A percentile compares a stretch with the other conserved stretches of the same genome.
phyloP scores from a whole-genome alignment of 2,329 filamentous ascomycete genomes.

The Basipetospora chlamydospora region DNA sequence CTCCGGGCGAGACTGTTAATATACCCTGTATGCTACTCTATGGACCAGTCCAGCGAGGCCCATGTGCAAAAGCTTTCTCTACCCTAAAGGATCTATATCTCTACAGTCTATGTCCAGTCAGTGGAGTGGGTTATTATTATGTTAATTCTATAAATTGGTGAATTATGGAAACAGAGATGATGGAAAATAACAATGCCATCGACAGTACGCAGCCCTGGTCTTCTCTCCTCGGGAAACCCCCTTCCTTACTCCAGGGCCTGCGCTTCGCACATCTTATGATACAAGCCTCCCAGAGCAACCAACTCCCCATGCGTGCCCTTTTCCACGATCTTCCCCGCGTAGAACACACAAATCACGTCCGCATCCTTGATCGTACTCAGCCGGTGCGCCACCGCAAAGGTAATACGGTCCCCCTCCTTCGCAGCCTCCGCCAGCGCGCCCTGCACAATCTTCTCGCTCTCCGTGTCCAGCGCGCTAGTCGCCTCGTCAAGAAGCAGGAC shows the following conservation, averaged over 20 bases:
- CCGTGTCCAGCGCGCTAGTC: slow-evolving; percentile 48
- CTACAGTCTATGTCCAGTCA: no score
- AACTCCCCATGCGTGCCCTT: slow-evolving; percentile 47
- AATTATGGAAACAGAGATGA: no score
- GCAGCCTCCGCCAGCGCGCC: slow-evolving; percentile 36
- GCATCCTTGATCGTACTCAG: slow-evolving; percentile 40
- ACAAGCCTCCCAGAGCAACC: slow-evolving; percentile 30
- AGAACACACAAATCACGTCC: slow-evolving; percentile 49
- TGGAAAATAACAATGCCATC: no score
- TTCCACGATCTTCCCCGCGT: slow-evolving; percentile 40
- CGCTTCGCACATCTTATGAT: slow-evolving; percentile 37
- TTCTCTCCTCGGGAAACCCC: neutral
- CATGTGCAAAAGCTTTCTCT: no score
- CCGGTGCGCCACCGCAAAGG: slow-evolving; percentile 52
- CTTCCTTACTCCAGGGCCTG: slow-evolving; percentile 20
- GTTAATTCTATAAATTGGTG: no score
- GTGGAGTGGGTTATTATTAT: no score
- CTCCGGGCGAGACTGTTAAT: no score
- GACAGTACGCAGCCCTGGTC: neutral
- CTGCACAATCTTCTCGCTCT: slow-evolving; percentile 52
- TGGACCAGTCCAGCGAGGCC: no score
- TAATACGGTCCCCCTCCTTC: slow-evolving; percentile 25
- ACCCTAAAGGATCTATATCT: no score
- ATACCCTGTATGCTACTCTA: no score
- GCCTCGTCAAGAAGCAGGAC: slow-evolving; percentile 63